These are phyloP conservation scores for Rhodotorula sp. DNA, from an alignment of 1,284 basidiomycete species.

Conservation along the genomic window DNA sequence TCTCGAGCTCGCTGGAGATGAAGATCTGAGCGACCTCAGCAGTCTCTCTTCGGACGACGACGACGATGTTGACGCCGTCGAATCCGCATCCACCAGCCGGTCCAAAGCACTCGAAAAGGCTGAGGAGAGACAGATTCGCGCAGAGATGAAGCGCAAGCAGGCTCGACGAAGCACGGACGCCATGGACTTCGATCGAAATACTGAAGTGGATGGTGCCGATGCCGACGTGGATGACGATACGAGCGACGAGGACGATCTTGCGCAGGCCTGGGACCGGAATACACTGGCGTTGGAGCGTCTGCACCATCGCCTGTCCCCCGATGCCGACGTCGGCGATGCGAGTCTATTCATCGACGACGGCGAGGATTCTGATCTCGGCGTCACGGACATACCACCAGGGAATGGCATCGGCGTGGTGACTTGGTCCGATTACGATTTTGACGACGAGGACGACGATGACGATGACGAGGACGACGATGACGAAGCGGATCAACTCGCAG, in stretches of 20 bases:
- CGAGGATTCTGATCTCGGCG: conserved; percentile 26
- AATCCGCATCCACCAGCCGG: background rate
- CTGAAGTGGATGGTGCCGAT: background rate
- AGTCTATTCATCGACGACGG: conserved; percentile 10
- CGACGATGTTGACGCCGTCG: conserved; percentile 19
- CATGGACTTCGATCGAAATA: background rate
- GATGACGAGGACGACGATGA: conserved; percentile 13
- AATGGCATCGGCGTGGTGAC: conserved; percentile 38
- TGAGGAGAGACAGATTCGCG: conserved; percentile 38
- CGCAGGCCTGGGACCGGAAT: conserved; percentile 27
- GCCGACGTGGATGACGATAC: conserved; percentile 5
- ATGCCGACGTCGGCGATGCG: background rate
- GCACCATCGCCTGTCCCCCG: background rate
- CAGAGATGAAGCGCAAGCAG: conserved; percentile 26
- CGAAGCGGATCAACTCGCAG: conserved; percentile 25
- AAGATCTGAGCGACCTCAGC: conserved; percentile 7
- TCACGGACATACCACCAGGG: conserved; percentile 35
- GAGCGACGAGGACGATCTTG: conserved; percentile 12
- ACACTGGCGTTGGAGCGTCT: conserved; percentile 21
- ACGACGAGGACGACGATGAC: conserved; percentile 31
- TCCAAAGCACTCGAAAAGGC: conserved; percentile 13
- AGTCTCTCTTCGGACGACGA: conserved; percentile 9
- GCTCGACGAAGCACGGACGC: background rate
- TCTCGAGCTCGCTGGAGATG: conserved; percentile 13
- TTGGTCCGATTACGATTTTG: conserved; percentile 36